phyloP scores from a whole-genome alignment of 2,329 filamentous ascomycete genomes.

The Thelonectria rubi region DNA sequence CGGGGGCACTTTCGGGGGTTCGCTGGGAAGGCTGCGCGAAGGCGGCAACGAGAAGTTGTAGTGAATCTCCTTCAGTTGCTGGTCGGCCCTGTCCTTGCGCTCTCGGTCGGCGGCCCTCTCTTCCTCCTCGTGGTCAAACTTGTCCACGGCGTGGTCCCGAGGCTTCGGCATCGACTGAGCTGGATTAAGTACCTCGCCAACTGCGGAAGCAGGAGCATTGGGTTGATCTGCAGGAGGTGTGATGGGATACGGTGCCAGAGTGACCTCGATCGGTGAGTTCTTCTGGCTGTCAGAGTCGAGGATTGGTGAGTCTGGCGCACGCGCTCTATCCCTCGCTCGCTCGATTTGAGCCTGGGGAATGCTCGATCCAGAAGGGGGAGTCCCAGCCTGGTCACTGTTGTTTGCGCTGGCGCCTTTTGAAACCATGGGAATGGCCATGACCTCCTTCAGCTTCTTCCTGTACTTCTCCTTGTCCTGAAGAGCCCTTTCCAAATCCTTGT shows the following conservation, averaged over 20 bases:
- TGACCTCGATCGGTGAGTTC: conserved; percentile 67
- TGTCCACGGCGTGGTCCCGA: conserved; percentile 66
- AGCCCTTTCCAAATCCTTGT: conserved; percentile 91
- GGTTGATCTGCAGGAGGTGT: conserved; percentile 67
- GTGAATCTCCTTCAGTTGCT: conserved; percentile 56
- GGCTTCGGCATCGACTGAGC: conserved; percentile 68
- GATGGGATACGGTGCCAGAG: conserved; percentile 70
- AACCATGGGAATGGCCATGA: conserved; percentile 55
- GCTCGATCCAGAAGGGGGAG: conserved; percentile 22
- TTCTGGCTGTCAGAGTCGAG: conserved; percentile 61
- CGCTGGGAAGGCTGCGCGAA: conserved; percentile 63
- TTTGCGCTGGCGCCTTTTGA: conserved; percentile 42
- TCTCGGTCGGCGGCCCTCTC: conserved; percentile 57
- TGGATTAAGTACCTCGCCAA: conserved; percentile 63
- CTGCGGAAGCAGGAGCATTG: conserved; percentile 53
- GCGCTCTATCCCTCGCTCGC: conserved; percentile 32
- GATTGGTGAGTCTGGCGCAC: conserved; percentile 56
- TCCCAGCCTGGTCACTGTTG: conserved; percentile 22
- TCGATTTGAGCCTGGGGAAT: conserved; percentile 40
- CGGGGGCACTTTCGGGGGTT: conserved; percentile 62
- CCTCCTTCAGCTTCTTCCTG: conserved; percentile 87
- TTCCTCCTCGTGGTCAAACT: conserved; percentile 64
- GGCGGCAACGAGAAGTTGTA: conserved; percentile 63
- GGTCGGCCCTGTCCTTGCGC: conserved; percentile 56
- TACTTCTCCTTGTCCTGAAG: conserved; percentile 96